Evolutionary conservation across 1,284 basidiomycete genomes (phyloP).

Genomic region (Naganishia albida): DNA sequence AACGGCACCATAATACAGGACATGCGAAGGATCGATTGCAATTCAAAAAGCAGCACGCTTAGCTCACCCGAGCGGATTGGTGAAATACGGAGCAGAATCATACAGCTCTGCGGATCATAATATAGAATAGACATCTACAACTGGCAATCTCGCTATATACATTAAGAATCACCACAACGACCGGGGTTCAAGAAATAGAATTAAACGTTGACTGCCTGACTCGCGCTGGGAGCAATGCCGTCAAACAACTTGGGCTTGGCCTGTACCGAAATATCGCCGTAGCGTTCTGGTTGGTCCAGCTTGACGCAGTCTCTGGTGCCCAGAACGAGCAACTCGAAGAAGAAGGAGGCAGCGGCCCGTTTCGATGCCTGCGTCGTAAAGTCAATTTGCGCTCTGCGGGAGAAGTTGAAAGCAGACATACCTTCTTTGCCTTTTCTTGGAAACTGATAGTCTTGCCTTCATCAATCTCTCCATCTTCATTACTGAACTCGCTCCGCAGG

Average conservation of each 20-base stretch:
- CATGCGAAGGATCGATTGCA: too few species aligned
- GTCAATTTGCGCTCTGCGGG: neutral
- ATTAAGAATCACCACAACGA: neutral
- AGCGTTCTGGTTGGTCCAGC: conserved; percentile 70
- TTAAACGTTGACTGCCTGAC: conserved; percentile 33
- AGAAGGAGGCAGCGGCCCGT: conserved; percentile 90
- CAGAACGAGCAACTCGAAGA: conserved; percentile 94
- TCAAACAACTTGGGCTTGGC: conserved; percentile 74
- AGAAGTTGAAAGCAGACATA: conserved; percentile 48
- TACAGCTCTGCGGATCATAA: neutral
- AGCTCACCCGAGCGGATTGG: too few species aligned
- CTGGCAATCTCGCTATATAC: neutral
- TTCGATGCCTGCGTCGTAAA: conserved; percentile 67
- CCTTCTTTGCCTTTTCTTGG: conserved; percentile 71
- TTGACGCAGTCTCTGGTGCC: conserved; percentile 87
- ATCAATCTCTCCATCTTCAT: conserved; percentile 42
- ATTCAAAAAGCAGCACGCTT: too few species aligned
- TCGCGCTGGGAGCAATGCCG: conserved; percentile 16
- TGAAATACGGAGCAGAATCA: too few species aligned
- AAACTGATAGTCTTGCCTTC: conserved; percentile 70
- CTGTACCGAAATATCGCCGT: conserved; percentile 80
- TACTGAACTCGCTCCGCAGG: conserved; percentile 68
- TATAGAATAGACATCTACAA: conserved; percentile 5
- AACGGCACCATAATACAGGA: too few species aligned
- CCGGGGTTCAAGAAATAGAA: too few species aligned